phyloP scores from a whole-genome alignment of 2,329 filamentous ascomycete species.

The Colletotrichum simmondsii region DNA sequence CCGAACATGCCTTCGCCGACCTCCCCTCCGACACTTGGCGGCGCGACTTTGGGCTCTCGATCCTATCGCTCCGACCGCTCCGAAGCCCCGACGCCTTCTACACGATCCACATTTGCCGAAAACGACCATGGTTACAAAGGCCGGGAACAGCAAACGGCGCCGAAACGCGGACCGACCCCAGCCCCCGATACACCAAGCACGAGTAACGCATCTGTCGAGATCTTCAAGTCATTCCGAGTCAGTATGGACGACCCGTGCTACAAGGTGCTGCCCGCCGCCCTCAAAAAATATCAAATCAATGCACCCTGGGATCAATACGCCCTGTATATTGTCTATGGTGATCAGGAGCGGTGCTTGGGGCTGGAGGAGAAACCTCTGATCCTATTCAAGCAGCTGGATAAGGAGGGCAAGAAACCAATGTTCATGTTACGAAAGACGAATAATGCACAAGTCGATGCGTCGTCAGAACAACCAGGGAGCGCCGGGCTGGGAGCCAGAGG shows the following conservation, averaged over 20 bases:
- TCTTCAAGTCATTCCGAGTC: constrained; percentile 98
- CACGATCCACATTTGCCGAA: constrained; percentile 63
- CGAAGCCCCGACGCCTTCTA: constrained; percentile 63
- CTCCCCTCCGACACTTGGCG: constrained; percentile 68
- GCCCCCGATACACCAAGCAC: constrained; percentile 69
- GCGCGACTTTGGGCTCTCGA: constrained; percentile 69
- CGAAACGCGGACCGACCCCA: constrained; percentile 70
- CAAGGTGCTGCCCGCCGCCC: constrained; percentile 93
- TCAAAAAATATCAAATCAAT: constrained; percentile 98
- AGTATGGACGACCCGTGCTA: constrained; percentile 98
- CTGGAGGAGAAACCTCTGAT: constrained; percentile 94
- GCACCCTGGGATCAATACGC: constrained; percentile 98
- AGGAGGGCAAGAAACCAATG: constrained; percentile 98
- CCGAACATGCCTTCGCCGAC: constrained; percentile 78
- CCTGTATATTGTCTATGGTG: constrained; percentile 98
- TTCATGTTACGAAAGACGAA: constrained; percentile 90
- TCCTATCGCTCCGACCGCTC: constrained; percentile 66
- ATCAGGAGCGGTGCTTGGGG: constrained; percentile 93
- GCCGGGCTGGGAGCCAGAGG: constrained; percentile 60
- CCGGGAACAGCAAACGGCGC: constrained; percentile 53
- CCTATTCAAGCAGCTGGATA: constrained; percentile 96
- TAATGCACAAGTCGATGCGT: constrained; percentile 58
- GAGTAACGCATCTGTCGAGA: constrained; percentile 79
- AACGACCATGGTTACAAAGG: constrained; percentile 40
- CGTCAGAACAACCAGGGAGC: constrained; percentile 61